Conservation (phyloP, 768 basidiomycete species). For the Psilocybe subaeruginosa region DNA sequence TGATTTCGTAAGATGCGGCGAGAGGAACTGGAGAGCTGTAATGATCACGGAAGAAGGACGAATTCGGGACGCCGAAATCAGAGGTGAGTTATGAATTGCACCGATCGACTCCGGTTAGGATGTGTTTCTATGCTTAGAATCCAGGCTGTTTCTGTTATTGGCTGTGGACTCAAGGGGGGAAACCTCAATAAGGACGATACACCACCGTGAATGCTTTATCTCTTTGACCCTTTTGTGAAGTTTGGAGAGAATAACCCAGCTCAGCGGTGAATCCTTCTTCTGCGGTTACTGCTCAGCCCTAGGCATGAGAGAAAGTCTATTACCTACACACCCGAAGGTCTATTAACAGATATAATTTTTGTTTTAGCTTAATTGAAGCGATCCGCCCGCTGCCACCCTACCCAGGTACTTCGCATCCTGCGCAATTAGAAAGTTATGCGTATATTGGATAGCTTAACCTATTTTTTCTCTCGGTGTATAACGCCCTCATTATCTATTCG, state of each 20-base stretch:
- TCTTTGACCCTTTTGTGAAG: background rate
- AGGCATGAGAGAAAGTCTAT: constrained; percentile 2
- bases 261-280: background rate
- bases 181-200: too few species aligned
- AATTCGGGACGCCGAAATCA: background rate
- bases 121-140: background rate
- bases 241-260: too few species aligned
- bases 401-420: background rate
- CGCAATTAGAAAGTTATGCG: constrained; percentile 1
- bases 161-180: background rate
- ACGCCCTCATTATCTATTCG: too few species aligned
- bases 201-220: background rate
- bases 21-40: background rate
- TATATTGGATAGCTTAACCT: constrained; percentile 7
- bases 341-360: constrained; percentile 2
- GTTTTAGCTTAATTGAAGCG: constrained; percentile 29
- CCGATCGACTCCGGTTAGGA: background rate
- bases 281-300: background rate
- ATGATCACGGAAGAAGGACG: background rate
- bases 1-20: background rate
- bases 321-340: background rate
- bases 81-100: background rate
- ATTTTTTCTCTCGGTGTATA: background rate
- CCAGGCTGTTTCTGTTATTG: background rate
- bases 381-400: constrained; percentile 22